These are phyloP conservation scores for Saururus chinensis DNA, from an alignment of 164 flowering plant genomes.

Conservation along the genomic window DNA sequence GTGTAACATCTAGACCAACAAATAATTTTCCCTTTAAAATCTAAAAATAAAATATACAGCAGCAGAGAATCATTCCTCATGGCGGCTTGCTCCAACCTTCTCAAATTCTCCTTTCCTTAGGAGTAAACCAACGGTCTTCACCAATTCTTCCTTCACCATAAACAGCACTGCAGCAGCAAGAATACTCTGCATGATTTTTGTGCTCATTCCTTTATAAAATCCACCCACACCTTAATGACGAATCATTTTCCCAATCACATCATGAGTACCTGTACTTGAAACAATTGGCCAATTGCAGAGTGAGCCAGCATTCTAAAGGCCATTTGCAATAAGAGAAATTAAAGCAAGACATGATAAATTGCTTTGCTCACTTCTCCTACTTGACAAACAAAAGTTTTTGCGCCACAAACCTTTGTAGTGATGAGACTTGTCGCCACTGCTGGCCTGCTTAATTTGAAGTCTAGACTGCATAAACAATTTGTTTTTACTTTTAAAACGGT, in stretches of 20 bases:
- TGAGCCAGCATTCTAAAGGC: no score
- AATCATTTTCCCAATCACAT: conserved; percentile 77
- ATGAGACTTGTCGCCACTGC: conserved; percentile 55
- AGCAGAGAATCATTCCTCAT: conserved; percentile 6
- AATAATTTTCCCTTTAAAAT: no score
- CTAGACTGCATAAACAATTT: conserved; percentile 47
- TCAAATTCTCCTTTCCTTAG: conserved; percentile 23
- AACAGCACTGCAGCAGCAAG: conserved; percentile 88
- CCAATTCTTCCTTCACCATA: conserved; percentile 91
- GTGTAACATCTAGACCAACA: no score
- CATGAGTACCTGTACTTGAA: conserved; percentile 74
- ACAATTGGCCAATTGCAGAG: background rate
- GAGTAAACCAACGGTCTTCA: conserved; percentile 41
- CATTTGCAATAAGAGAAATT: background rate
- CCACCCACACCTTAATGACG: conserved; percentile 62
- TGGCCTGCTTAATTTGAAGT: conserved; percentile 85
- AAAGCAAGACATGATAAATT: background rate
- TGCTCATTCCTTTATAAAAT: conserved; percentile 86
- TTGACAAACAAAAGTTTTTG: background rate
- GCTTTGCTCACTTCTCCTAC: background rate
- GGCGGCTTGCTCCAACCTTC: conserved; percentile 18
- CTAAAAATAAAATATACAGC: background rate
- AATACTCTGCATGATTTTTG: conserved; percentile 87
- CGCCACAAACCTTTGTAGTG: conserved; percentile 62
- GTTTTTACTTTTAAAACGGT: background rate